Evolutionary conservation across 1,284 basidiomycete genomes (phyloP).

Genomic region (Sporisorium iseilematis-ciliati): DNA sequence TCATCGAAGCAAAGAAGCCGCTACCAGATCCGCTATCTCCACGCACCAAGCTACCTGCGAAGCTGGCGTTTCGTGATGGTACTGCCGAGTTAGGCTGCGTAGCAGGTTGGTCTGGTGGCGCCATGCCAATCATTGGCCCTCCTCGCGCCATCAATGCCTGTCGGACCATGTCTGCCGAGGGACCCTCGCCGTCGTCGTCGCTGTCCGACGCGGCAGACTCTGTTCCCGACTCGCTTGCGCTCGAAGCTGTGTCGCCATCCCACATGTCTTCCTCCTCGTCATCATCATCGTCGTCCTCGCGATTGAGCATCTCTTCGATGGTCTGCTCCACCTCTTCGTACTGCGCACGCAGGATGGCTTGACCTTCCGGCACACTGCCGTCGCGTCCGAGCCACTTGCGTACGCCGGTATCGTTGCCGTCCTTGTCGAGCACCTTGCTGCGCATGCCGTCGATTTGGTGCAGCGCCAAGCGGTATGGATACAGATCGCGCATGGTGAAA

Average conservation of each 20-base stretch:
- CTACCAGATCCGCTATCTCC: conserved; percentile 33
- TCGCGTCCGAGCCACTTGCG: conserved; percentile 72
- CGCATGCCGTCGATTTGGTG: conserved; percentile 95
- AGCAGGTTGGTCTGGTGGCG: conserved; percentile 29
- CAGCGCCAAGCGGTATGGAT: conserved; percentile 95
- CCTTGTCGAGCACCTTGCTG: conserved; percentile 85
- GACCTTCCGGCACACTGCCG: conserved; percentile 90
- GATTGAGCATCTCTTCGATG: conserved; percentile 75
- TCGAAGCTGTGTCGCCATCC: conserved; percentile 45
- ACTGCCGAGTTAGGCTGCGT: conserved; percentile 33
- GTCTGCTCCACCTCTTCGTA: conserved; percentile 96
- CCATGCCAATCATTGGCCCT: conserved; percentile 43
- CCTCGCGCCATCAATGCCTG: conserved; percentile 46
- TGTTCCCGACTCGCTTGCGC: conserved; percentile 36
- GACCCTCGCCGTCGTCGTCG: conserved; percentile 36
- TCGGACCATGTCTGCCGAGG: conserved; percentile 44
- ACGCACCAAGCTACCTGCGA: conserved; percentile 22
- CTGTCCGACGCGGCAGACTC: conserved; percentile 44
- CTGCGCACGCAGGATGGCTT: conserved; percentile 95
- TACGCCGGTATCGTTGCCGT: conserved; percentile 69
- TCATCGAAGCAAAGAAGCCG: conserved; percentile 34
- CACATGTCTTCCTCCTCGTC: conserved; percentile 60
- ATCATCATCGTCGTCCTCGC: conserved; percentile 67
- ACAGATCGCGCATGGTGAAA: conserved; percentile 93
- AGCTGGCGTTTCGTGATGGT: conserved; percentile 35